A percentile compares a stretch with the other conserved stretches of the same genome.
These are phyloP conservation scores for Populus alba DNA, from an alignment of 345 rosid genomes.

Conservation along the genomic window DNA sequence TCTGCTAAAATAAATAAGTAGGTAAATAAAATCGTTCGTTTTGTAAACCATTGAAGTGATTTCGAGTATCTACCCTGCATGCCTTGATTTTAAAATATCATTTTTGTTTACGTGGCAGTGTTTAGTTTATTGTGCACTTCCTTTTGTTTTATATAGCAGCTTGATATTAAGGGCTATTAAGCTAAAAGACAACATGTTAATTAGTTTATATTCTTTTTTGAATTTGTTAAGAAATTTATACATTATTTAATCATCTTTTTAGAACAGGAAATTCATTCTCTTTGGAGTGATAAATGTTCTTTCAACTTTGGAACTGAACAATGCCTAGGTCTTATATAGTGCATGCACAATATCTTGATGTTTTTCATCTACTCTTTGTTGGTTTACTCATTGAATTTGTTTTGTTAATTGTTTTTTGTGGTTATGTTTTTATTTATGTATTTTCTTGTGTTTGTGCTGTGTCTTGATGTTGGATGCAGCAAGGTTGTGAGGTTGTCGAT, in stretches of 20 bases:
- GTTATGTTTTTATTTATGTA: too few species aligned
- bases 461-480: slow-evolving; percentile 33
- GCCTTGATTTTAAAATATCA: not conserved
- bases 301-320: not conserved
- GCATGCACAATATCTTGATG: not conserved
- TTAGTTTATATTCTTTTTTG: not conserved
- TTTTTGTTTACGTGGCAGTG: too few species aligned
- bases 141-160: too few species aligned
- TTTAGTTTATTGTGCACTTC: not conserved
- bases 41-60: not conserved
- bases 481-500: slow-evolving; percentile 94
- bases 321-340: not conserved
- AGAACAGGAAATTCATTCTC: not conserved
- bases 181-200: not conserved
- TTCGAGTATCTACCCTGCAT: not conserved
- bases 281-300: not conserved
- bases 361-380: not conserved
- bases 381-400: not conserved
- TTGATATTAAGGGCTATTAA: too few species aligned
- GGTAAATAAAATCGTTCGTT: too few species aligned
- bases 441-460: not conserved
- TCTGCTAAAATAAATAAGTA: not conserved
- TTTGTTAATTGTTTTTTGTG: not conserved
- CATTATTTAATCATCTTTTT: not conserved
- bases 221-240: not conserved